phyloP scores from a whole-genome alignment of 148 eudicot species.

The Vaccinium macrocarpon region DNA sequence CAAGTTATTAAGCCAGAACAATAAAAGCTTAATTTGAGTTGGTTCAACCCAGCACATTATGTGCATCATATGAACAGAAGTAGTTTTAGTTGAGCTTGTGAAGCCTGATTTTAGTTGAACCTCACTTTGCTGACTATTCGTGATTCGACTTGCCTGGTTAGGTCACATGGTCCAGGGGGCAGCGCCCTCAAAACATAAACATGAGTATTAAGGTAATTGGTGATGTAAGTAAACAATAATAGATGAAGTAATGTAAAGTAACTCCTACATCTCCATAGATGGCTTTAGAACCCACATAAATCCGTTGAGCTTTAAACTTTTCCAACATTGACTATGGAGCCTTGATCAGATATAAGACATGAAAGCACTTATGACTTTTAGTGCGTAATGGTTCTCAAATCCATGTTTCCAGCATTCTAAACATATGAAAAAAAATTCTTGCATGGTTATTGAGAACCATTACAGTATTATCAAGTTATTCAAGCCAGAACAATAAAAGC shows the following conservation, averaged over 20 bases:
- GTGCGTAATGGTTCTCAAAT: neutral
- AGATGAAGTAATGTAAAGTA: neutral
- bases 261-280: neutral
- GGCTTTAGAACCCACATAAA: neutral
- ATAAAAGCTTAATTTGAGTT: neutral
- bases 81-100: neutral
- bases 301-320: neutral
- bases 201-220: too few relatives aligned
- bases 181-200: too few relatives aligned
- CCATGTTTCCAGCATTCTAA: neutral
- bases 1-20: too few relatives aligned
- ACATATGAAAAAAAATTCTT: too few relatives aligned
- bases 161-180: too few relatives aligned
- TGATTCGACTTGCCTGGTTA: too few relatives aligned
- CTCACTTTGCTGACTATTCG: too few relatives aligned
- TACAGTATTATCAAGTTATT: too few relatives aligned
- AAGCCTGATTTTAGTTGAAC: too few relatives aligned
- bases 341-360: neutral
- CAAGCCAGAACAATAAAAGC: too few relatives aligned
- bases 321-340: neutral
- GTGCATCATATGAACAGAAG: neutral
- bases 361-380: neutral
- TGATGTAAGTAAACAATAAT: too few relatives aligned
- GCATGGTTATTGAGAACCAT: too few relatives aligned
- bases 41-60: neutral